Conservation (phyloP, 257 asterid species). For the Solanum medicagineum region DNA sequence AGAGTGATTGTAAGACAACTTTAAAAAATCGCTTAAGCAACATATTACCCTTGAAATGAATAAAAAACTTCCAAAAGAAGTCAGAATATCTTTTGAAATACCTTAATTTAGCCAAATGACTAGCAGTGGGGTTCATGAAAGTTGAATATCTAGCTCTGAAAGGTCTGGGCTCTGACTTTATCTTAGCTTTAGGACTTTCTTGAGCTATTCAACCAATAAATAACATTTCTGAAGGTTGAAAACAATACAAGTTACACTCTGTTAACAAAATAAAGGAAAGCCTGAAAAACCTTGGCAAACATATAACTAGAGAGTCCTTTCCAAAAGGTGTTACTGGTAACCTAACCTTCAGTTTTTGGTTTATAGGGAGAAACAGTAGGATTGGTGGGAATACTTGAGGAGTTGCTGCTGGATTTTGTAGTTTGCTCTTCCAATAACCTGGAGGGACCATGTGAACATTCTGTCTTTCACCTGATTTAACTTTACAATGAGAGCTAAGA, state of each 20-base stretch:
- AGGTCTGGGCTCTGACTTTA: background rate
- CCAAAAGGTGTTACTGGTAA: background rate
- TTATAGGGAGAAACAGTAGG: background rate
- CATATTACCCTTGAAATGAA: background rate
- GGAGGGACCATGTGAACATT: background rate
- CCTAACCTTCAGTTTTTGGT: conserved; percentile 1
- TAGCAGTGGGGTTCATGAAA: background rate
- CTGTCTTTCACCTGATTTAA: background rate
- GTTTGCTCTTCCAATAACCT: background rate
- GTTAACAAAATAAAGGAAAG: background rate
- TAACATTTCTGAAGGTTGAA: background rate
- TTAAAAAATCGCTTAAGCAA: background rate
- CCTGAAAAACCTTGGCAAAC: background rate
- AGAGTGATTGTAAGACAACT: background rate
- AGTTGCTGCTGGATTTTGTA: background rate
- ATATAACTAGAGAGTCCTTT: background rate
- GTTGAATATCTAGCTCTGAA: background rate
- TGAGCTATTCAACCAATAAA: background rate
- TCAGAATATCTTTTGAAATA: background rate
- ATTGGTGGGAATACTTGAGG: background rate
- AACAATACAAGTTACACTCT: background rate
- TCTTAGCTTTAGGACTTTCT: background rate
- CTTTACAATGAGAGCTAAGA: conserved; percentile 15
- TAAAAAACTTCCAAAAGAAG: background rate
- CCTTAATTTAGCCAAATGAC: background rate